phyloP scores from a whole-genome alignment of 805 yeast genomes.

The Zygoascus biomembranicola region DNA sequence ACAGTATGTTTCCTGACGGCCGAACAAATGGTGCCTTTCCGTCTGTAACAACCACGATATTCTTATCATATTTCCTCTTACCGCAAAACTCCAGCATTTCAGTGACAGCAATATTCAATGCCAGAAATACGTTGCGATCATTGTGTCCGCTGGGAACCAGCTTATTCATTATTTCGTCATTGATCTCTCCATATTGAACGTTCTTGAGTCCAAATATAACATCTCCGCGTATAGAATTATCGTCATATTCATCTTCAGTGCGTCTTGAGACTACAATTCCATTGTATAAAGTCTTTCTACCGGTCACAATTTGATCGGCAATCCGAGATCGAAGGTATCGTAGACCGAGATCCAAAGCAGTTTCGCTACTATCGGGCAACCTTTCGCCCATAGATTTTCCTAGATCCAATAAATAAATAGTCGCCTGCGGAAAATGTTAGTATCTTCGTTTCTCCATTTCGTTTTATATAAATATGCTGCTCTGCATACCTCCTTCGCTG shows the following conservation, averaged over 20 bases:
- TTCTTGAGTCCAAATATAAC: neutral
- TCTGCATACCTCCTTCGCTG: constrained; percentile 20
- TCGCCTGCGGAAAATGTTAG: constrained; percentile 21
- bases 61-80: constrained; percentile 30
- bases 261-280: constrained; percentile 10
- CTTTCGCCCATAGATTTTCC: constrained; percentile 28
- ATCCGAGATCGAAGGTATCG: constrained; percentile 37
- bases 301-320: neutral
- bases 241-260: constrained; percentile 22
- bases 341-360: constrained; percentile 21
- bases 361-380: constrained; percentile 8
- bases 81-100: constrained; percentile 22
- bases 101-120: constrained; percentile 31
- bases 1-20: constrained; percentile 2
- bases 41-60: constrained; percentile 32
- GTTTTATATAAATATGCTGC: neutral
- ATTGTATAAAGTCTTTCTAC: neutral
- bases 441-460: neutral
- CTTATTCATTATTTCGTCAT: neutral
- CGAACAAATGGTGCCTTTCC: constrained; percentile 8
- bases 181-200: neutral
- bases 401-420: constrained; percentile 44
- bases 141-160: constrained; percentile 2
- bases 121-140: constrained; percentile 10
- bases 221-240: constrained; percentile 19